Percentiles rank a stretch among this genome's conserved stretches.
Evolutionary conservation across 331 rosid species (phyloP).

Genomic region (Ulmus americana): DNA sequence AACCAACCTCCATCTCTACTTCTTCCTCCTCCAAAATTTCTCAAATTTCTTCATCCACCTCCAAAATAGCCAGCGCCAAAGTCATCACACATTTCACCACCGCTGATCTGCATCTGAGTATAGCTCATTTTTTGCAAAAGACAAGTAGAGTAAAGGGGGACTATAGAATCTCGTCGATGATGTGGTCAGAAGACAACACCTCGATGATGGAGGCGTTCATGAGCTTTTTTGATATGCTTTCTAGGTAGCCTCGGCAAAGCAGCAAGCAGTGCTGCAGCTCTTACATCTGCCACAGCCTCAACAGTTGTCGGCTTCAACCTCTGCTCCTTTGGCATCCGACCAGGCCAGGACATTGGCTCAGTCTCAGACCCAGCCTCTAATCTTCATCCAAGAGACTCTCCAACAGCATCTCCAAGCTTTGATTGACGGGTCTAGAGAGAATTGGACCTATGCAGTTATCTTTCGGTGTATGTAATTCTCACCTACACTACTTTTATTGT

Average conservation of each 20-base stretch:
- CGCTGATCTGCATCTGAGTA: neutral
- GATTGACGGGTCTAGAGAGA: slow-evolving; percentile 64
- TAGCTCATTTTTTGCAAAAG: neutral
- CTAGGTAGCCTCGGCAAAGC: slow-evolving; percentile 44
- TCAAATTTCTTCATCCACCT: neutral
- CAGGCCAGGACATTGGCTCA: neutral
- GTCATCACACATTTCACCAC: neutral
- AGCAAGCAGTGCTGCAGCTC: neutral
- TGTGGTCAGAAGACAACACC: slow-evolving; percentile 89
- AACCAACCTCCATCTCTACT: too few species aligned
- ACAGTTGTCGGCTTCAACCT: slow-evolving; percentile 48
- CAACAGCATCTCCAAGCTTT: slow-evolving; percentile 67
- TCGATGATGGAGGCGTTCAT: slow-evolving; percentile 83
- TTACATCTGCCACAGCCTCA: slow-evolving; percentile 20
- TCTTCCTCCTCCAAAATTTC: too few species aligned
- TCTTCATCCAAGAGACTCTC: slow-evolving; percentile 51
- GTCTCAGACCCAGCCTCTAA: slow-evolving; percentile 9
- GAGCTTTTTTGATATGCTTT: slow-evolving; percentile 70
- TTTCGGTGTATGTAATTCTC: neutral
- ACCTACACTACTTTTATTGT: too few species aligned
- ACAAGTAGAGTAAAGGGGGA: slow-evolving; percentile 34
- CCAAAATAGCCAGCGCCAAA: neutral
- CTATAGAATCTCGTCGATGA: slow-evolving; percentile 37
- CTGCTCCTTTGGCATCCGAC: slow-evolving; percentile 23
- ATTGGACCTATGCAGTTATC: slow-evolving; percentile 89